Conservation (phyloP, 306 rosid species). For the Morella rubra region DNA sequence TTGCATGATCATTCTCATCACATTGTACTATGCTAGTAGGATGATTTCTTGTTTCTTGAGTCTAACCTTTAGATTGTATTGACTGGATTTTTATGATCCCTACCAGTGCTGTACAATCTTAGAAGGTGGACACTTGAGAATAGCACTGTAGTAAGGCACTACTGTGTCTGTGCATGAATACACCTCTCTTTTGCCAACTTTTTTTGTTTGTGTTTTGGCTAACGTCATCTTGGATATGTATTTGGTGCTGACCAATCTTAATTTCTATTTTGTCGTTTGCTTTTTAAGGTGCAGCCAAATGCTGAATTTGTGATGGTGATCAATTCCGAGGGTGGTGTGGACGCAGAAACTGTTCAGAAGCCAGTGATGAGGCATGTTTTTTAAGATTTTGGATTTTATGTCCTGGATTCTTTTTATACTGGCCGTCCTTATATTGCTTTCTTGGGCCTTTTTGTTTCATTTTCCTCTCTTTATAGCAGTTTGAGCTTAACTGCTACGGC, state of each 20-base stretch:
- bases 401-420: constrained; percentile 22
- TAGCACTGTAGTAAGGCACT: background rate
- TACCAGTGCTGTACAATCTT: constrained; percentile 9
- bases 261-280: constrained; percentile 22
- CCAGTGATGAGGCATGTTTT: constrained; percentile 60
- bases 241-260: constrained; percentile 35
- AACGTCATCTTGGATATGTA: background rate
- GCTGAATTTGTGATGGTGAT: constrained; percentile 47
- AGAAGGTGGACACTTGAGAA: constrained; percentile 3
- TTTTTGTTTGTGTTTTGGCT: background rate
- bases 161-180: background rate
- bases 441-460: constrained; percentile 14
- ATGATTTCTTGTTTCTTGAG: constrained; percentile 19
- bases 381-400: constrained; percentile 4
- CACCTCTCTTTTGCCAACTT: background rate
- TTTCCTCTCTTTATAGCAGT: constrained; percentile 41
- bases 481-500: constrained; percentile 49
- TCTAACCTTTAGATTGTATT: constrained; percentile 13
- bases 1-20: constrained; percentile 12
- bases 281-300: constrained; percentile 50
- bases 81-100: constrained; percentile 12
- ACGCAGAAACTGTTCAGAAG: constrained; percentile 41
- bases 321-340: constrained; percentile 38
- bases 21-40: constrained; percentile 4
- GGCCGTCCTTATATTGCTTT: constrained; percentile 49